Evolutionary conservation across 257 asterid genomes (phyloP), one percentile per base, ranked within the genome.

Genomic region (Rhazya stricta): DNA sequence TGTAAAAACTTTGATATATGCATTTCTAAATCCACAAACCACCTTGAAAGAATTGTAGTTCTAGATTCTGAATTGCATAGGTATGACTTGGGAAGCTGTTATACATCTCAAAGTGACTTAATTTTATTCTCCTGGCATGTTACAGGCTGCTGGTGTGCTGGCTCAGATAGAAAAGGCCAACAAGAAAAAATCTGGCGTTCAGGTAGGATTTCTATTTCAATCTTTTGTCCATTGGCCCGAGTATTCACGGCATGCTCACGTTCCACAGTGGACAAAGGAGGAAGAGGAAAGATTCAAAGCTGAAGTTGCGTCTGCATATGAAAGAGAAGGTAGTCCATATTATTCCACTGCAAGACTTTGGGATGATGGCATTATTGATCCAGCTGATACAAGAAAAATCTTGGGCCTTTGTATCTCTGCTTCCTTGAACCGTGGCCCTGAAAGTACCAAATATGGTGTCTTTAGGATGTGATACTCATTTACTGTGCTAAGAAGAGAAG

Each of bases 61-160:
- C 43, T 32, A 62, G 62, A 54, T 7, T 54, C 62, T 54, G 13
- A 62, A 27, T 51, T 51, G 58, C 25, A 18, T 51, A 51, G 58
- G 25, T 51, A 51, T 51, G 58, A 18, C 18, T 39, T 32, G 34
- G 42, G 25, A 34, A 32, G 43, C 43, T 16, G 69, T 62, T 62
- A 25, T 62, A 39, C 45, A 32, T 6, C 25, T 62, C 13, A 32
- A 62, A 60, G n/a, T 23, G 36, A n/a, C 56, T 10, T 42, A 2
- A 11, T 13, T 23, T 42, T 9, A 15, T 37, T 11, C 21, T 23
- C 1, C 13, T 56, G 69, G 67, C 51, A 67, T 76, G 77, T 45
- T 82, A 80, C 84, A 94, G 99, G 99, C 99, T 81, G 98, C 99
- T 45, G 97, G 97, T 0, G 99, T 94, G 75, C 91, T 94, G 84